Base-by-base conservation (phyloP, 495 filamentous ascomycete genomes). In the Achaetomiella virescens region DNA sequence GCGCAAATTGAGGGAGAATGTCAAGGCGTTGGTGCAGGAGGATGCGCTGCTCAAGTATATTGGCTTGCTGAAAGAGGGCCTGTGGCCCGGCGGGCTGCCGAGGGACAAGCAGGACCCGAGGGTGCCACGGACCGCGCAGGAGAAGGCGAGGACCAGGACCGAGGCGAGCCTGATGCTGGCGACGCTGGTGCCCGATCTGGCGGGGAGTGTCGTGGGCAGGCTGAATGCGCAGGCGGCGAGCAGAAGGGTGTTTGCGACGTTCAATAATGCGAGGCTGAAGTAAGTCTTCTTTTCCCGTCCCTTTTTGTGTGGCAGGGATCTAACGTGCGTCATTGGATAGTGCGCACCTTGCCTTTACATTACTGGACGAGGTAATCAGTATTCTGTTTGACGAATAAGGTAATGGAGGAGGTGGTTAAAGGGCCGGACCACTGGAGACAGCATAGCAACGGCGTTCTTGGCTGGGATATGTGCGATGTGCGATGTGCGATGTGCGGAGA, bases 1-100 rank as follows among this genome's bases (percentile, higher is more conserved):
- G 73, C 84, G 91, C 27, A 93, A 92, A 70, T 85, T 96, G 35
- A 84, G 91, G 21, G 95, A 99, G 31, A 85, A 84, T 29, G 84
- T 86, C 33, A 83, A 81, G 54, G 72, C 75, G 17, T 66, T 91
- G 12, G 62, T 88, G 24, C 81, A 88, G 42, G 91, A 97, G 61
- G 87, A 96, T 17, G 81, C 84, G 10, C 66, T 97, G 9, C 73
- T 91, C 35, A 81, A 80, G 42, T 95, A 95, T 62, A 72, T 97
- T 48, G 68, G 75, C 17, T 66, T 91, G 31, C 68, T 89, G 6
- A 86, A 78, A 55, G 84, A 88, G 44, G 79, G 72, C 6, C 80
- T 97, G 77, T 98, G 90, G 89, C 91, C 89, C 15, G 91, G 88
- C 5, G 70, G 78, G 56, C 55, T 75, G 43, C 69, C 77, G 36